Conservation (phyloP, 371 early-diverging fungal genomes). For the Dinochytrium kinnereticum region DNA sequence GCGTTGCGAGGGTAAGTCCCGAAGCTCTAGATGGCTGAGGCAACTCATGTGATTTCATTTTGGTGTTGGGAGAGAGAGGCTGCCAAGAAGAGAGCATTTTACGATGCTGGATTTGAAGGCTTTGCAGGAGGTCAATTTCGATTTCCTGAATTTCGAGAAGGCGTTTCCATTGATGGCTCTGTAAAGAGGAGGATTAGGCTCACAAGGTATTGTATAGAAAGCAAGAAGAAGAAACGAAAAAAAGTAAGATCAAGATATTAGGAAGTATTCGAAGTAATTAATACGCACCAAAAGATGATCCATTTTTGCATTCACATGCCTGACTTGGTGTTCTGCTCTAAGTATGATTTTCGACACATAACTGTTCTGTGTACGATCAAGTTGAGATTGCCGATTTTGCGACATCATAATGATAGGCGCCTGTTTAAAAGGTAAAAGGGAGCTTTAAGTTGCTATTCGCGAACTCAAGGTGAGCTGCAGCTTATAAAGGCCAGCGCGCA, state of each 20-base stretch:
- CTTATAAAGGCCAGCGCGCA: no score
- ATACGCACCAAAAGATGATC: conserved; percentile 43
- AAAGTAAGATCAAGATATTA: no score
- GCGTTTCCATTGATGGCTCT: conserved; percentile 49
- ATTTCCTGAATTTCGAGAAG: conserved; percentile 53
- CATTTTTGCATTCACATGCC: conserved; percentile 52
- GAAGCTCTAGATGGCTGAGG: no score
- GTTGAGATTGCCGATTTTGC: conserved; percentile 48
- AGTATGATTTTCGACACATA: conserved; percentile 45
- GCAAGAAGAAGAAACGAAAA: no score
- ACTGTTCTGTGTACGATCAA: conserved; percentile 44
- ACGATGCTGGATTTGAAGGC: conserved; percentile 27
- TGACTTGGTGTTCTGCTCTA: conserved; percentile 47
- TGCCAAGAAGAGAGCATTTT: not conserved
- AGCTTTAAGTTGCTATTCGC: not conserved
- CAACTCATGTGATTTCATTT: not conserved
- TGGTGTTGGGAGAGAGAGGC: not conserved
- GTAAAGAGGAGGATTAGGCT: not conserved
- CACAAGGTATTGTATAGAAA: not conserved
- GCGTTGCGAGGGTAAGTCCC: no score
- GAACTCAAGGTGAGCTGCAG: not conserved
- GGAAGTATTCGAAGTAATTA: no score
- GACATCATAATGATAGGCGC: conserved; percentile 60
- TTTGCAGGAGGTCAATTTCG: conserved; percentile 44
- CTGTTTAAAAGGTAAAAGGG: not conserved